Base-by-base conservation (phyloP, 1,284 basidiomycete species). In the Sphaerobolus stellatus region DNA sequence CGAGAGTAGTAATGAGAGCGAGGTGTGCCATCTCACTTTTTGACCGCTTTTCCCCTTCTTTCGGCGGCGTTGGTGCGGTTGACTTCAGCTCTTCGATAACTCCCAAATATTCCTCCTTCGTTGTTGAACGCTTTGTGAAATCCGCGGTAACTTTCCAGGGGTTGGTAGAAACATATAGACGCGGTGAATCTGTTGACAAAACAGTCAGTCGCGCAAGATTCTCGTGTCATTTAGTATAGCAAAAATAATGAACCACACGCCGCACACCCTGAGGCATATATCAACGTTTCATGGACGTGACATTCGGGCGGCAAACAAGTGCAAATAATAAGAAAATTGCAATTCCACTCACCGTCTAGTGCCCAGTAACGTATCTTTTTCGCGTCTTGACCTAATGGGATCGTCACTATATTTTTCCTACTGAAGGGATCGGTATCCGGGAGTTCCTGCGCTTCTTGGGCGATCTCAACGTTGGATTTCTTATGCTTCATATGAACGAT, bases 121-220 rank as follows among this genome's bases (percentile, higher is more conserved):
- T 85, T 4, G 85, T 84, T 5, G 86, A 80, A 49, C 86, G 70
- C 16, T 83, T 77, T 61, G 84, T 77, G 65, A 91, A 88, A 25
- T 83, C 83, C 27, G 87, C 82, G 16, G 85, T 82, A 33, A 84
- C 83, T 73, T 90, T 92, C 90, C 89, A 92, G 29, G 89, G 89
- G 67, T 92, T 92, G 9, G 86, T 88, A 28, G 90, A 91, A 31
- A 80, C 71, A 64, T 89, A 92, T 54, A 91, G 72, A 58, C 89
- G 81, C 38, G 89, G 86, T 49, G 90, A 91, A 74, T 88, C 89
- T 92, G 66, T 66, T 63, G 66, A 60, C 68, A 64, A 62, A 61
- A 59, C 64, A 60, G 65, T 68, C 57, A 56, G 33, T 49, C 46
- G 30, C 56, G 51, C 48, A 6, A 48, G 22, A 48, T 27, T 48